Base-by-base conservation (phyloP, 306 rosid species). In the Abrus precatorius region DNA sequence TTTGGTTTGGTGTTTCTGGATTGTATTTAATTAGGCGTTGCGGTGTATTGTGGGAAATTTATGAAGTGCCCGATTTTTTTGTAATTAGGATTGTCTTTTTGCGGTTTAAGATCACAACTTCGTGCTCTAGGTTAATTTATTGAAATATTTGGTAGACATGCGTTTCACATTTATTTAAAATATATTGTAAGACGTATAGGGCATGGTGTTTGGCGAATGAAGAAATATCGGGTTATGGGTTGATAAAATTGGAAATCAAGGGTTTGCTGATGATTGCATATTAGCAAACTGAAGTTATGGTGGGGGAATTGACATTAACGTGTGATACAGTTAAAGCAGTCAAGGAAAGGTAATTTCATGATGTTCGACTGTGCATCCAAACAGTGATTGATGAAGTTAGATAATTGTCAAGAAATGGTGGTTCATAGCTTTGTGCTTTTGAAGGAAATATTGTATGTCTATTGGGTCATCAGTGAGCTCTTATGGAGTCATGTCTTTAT, bases 1-100 rank as follows among this genome's bases (percentile, higher is more conserved):
- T 65, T 63, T 53, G 30, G 14, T 49, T 57, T 7, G 14, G 77
- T 52, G 34, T 52, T 71, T 80, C 28, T 64, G 43, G 57, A 64
- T 65, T 72, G 56, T 64, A 72, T 68, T 80, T 55, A 36, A 71
- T 56, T 61, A 45, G 65, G 82, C 38, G 48, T 6, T 81, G 68
- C 33, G 29, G 28, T 5, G 27, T 70, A 14, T 36, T 14, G 2
- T 30, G 27, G 68, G 32, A 69, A 80, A 34, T 69, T 60, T 45
- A 30, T 28, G 82, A 27, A 55, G 27, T 38, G 38, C 11, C 74
- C n/a, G 52, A 80, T 41, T 66, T 49, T 74, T 14, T 3, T 40
- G 40, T 29, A 47, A 48, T 41, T 5, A n/a, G 14, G 33, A 59
- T 33, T 43, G 29, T 47, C 43, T 52, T 47, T 28, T 50, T 53